phyloP scores from a whole-genome alignment of 306 rosid genomes.

The Fragaria nilgerrensis region DNA sequence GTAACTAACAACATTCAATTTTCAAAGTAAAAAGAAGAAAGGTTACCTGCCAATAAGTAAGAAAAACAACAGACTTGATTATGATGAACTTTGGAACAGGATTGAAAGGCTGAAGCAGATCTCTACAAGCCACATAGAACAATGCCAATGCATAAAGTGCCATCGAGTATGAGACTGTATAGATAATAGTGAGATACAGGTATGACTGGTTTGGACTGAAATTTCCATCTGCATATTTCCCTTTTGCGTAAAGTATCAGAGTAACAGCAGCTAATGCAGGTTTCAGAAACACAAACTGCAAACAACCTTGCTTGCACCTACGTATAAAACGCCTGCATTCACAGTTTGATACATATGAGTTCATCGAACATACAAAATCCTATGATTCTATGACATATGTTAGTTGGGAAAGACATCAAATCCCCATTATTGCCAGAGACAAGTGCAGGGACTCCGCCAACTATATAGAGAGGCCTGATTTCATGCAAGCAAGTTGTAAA shows the following conservation, averaged over 20 bases:
- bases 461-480: background rate
- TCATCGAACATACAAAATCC: background rate
- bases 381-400: conserved; percentile 7
- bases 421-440: background rate
- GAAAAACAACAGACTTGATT: conserved; percentile 92
- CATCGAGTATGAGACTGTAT: conserved; percentile 82
- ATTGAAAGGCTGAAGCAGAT: conserved; percentile 95
- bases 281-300: conserved; percentile 97
- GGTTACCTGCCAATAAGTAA: conserved; percentile 98
- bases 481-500: background rate
- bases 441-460: background rate
- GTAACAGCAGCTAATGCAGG: conserved; percentile 83
- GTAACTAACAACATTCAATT: conserved; percentile 15
- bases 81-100: conserved; percentile 94
- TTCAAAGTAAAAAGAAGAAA: conserved; percentile 1
- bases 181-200: conserved; percentile 89
- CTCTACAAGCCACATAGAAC: conserved; percentile 95
- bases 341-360: conserved; percentile 29
- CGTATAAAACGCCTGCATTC: conserved; percentile 92
- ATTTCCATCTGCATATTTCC: conserved; percentile 86
- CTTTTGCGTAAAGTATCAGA: conserved; percentile 80
- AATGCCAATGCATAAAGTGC: conserved; percentile 85
- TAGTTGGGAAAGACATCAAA: conserved; percentile 13
- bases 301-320: conserved; percentile 96
- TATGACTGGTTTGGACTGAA: conserved; percentile 85